Base-by-base conservation (phyloP, 208 protist genomes). In the Willaertia magna region DNA sequence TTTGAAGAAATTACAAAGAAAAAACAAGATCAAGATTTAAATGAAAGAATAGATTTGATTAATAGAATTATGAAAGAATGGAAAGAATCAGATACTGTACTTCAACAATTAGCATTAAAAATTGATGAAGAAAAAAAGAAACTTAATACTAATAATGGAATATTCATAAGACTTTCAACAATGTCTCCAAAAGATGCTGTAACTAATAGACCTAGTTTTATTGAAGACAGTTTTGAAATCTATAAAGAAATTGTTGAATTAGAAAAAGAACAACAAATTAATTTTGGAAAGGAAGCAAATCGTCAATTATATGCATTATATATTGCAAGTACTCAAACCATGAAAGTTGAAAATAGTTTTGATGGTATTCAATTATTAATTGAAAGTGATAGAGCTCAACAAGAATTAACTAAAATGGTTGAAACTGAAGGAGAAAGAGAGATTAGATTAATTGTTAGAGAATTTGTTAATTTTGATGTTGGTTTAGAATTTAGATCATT, bases 121-220 rank as follows among this genome's bases (percentile, higher is more conserved):
- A 74, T 22, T 30, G 59, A 12, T 74, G 18, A 39, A 30, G 59
- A 30, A 74, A 74, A 20, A 4, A 74, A 39, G 59, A 39, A 20
- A 30, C 0, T 9, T 0, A 79, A 30, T 26, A 47, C 1, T 12
- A 26, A 83, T 14, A 11, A 39, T 55, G 78, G 78, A 43, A 16
- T 83, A 14, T 83, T 83, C 34, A 16, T 47, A 43, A 4, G 78
- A 55, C 7, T 83, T 0, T 20, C 46, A 30, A 83, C 78, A 7
- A 83, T 83, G 12, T 59, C 46, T 42, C 78, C 78, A 83, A 83
- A 83, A 42, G 78, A 83, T 83, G 78, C 78, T 55, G 43, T n/a
- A 4, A 42, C 22, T 6, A 55, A 40, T 83, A 44, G 46, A 18
- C 0, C 14, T 20, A n/a, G 34, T 16, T 83, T 83, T 83, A 2